A percentile compares a stretch with the other conserved stretches of the same genome.
Conservation (phyloP, 192 early-diverging fungal species). For the Chytriomyces hyalinus region DNA sequence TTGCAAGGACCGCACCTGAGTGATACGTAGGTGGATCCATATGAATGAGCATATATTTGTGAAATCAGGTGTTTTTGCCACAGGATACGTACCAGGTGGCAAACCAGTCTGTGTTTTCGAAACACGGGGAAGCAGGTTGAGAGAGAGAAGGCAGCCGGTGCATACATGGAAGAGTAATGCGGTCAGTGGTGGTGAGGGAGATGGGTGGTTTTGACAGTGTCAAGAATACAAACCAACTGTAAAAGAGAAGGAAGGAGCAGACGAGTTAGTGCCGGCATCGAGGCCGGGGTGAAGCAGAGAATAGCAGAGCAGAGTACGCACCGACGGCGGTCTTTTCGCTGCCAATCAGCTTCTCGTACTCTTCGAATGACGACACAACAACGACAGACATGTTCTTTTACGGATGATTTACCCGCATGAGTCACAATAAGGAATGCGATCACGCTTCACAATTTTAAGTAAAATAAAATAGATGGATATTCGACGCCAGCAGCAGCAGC, state of each 20-base stretch:
- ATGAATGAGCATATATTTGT: background rate
- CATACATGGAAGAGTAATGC: background rate
- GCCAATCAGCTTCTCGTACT: slow-evolving; percentile 11
- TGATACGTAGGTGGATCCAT: slow-evolving; percentile 30
- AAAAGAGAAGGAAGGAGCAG: no score
- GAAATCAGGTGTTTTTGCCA: background rate
- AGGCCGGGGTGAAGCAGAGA: background rate
- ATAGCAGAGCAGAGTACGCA: background rate
- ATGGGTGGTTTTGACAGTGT: no score
- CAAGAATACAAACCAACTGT: no score
- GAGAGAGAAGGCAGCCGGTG: background rate
- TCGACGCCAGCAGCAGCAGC: background rate
- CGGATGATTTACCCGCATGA: background rate
- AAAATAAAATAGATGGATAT: background rate
- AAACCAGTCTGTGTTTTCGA: slow-evolving; percentile 16
- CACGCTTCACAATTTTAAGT: background rate
- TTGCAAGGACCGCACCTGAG: slow-evolving; percentile 60
- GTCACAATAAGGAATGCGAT: background rate
- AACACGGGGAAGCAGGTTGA: background rate
- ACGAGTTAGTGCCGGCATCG: slow-evolving; percentile 6
- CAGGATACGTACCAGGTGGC: slow-evolving; percentile 2
- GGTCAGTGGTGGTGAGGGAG: background rate
- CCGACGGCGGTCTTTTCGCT: slow-evolving; percentile 17
- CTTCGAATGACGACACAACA: slow-evolving; percentile 2
- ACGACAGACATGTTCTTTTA: background rate